Percentiles rank a stretch among this genome's conserved stretches.
Evolutionary conservation across 2,329 filamentous ascomycete genomes (phyloP).

Genomic region (Verticillium zaregamsianum): DNA sequence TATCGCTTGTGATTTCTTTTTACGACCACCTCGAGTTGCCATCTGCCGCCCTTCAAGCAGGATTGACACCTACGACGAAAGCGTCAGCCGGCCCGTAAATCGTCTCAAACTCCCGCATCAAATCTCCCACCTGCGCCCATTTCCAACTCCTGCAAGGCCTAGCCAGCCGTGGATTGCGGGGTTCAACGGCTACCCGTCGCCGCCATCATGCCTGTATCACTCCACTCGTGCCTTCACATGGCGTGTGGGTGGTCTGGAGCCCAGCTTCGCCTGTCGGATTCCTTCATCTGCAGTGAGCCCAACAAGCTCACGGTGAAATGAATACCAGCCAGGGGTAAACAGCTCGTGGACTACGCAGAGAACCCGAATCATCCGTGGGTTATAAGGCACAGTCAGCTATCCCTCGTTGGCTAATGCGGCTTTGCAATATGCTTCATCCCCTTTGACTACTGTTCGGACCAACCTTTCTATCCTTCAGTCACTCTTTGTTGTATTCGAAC

Average conservation of each 20-base stretch:
- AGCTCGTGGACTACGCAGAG: not conserved
- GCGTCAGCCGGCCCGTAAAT: not conserved
- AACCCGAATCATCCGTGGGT: not conserved
- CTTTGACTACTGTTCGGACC: not conserved
- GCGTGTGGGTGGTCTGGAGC: not conserved
- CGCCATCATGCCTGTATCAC: not conserved
- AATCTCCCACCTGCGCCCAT: not conserved
- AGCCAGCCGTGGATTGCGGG: not conserved
- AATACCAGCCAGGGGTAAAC: not conserved
- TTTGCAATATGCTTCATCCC: not conserved
- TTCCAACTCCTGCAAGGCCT: not conserved
- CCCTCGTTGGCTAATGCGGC: not conserved
- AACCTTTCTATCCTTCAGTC: not conserved
- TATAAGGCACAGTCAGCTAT: not conserved
- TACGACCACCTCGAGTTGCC: not conserved
- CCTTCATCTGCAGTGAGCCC: not conserved
- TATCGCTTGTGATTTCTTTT: too few species aligned
- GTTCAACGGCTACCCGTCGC: not conserved
- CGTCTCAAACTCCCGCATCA: not conserved
- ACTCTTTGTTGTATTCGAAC: not conserved
- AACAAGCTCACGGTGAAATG: not conserved
- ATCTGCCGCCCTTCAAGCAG: not conserved
- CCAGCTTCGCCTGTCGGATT: not conserved
- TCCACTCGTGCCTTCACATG: not conserved
- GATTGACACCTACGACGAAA: not conserved